phyloP scores from a whole-genome alignment of 306 rosid species.

The Bauhinia variegata region DNA sequence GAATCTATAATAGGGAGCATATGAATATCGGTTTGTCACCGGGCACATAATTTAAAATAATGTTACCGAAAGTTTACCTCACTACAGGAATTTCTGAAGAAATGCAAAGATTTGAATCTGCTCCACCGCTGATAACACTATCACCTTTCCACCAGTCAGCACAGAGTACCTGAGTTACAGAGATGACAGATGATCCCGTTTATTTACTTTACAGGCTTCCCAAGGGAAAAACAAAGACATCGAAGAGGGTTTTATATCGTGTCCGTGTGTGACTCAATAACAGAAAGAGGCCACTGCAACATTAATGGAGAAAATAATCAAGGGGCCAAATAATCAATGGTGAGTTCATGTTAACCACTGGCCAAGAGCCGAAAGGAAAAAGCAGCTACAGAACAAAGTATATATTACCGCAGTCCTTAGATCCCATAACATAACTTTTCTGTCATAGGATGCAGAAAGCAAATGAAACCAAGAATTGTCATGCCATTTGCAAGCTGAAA shows the following conservation, averaged over 20 bases:
- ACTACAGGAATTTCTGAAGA: slow-evolving; percentile 68
- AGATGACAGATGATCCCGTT: not conserved
- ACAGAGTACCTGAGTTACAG: slow-evolving; percentile 64
- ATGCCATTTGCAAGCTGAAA: slow-evolving; percentile 89
- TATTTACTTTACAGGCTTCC: not conserved
- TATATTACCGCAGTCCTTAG: slow-evolving; percentile 82
- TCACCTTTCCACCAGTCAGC: slow-evolving; percentile 96
- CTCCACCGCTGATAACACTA: slow-evolving; percentile 83
- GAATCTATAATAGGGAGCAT: too few species aligned
- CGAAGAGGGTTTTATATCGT: slow-evolving; percentile 52
- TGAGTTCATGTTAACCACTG: slow-evolving; percentile 4
- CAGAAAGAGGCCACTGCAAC: slow-evolving; percentile 89
- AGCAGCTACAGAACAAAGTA: not conserved
- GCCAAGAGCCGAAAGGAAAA: not conserved
- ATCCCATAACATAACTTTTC: slow-evolving; percentile 95
- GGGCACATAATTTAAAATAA: not conserved
- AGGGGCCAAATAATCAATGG: not conserved
- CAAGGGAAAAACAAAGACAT: not conserved
- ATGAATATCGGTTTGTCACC: too few species aligned
- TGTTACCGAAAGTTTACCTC: slow-evolving; percentile 30
- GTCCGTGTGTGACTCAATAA: slow-evolving; percentile 73
- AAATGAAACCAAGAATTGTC: slow-evolving; percentile 70
- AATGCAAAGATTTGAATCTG: slow-evolving; percentile 76
- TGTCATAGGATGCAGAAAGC: slow-evolving; percentile 86
- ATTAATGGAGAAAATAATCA: slow-evolving; percentile 27